Percentiles rank a stretch among this genome's conserved stretches.
phyloP scores from a whole-genome alignment of 2,329 filamentous ascomycete species.

The Penicillium janthinellum region DNA sequence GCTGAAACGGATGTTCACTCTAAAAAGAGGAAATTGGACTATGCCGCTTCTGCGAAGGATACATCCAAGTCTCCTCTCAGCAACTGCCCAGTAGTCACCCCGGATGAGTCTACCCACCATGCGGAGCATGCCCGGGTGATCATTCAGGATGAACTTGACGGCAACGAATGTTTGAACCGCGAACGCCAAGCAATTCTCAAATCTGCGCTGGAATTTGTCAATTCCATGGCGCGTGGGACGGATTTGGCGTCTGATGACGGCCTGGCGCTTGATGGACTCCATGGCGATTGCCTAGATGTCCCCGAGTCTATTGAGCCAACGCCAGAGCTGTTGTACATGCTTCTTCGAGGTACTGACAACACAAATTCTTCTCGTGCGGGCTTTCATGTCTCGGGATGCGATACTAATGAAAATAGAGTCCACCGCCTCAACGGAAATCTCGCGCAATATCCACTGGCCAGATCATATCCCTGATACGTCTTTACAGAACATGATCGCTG shows the following conservation, averaged over 20 bases:
- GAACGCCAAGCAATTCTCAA: slow-evolving; percentile 24
- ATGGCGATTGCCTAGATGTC: slow-evolving; percentile 6
- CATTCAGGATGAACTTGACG: slow-evolving; percentile 27
- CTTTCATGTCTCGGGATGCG: not conserved
- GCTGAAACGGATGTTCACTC: not conserved
- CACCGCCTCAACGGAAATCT: not conserved
- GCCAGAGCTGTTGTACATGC: slow-evolving; percentile 30
- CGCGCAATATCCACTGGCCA: slow-evolving; percentile 24
- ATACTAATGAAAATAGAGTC: slow-evolving; percentile 12
- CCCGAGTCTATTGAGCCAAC: slow-evolving; percentile 19
- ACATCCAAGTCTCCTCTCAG: slow-evolving; percentile 9
- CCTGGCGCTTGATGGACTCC: not conserved
- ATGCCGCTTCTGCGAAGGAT: not conserved
- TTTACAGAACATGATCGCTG: slow-evolving; percentile 23
- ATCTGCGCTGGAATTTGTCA: slow-evolving; percentile 27
- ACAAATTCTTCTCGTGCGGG: not conserved
- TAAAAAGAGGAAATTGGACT: slow-evolving; percentile 15
- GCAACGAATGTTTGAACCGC: slow-evolving; percentile 17
- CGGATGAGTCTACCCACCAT: slow-evolving; percentile 26
- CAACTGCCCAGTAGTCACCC: slow-evolving; percentile 7
- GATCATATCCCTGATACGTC: slow-evolving; percentile 30
- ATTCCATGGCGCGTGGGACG: slow-evolving; percentile 14
- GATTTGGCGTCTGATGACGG: slow-evolving; percentile 1
- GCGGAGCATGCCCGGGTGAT: slow-evolving; percentile 28
- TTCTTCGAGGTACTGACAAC: slow-evolving; percentile 18